Evolutionary conservation across 2,329 filamentous ascomycete species (phyloP).

Genomic region (Penicillium griseofulvum): DNA sequence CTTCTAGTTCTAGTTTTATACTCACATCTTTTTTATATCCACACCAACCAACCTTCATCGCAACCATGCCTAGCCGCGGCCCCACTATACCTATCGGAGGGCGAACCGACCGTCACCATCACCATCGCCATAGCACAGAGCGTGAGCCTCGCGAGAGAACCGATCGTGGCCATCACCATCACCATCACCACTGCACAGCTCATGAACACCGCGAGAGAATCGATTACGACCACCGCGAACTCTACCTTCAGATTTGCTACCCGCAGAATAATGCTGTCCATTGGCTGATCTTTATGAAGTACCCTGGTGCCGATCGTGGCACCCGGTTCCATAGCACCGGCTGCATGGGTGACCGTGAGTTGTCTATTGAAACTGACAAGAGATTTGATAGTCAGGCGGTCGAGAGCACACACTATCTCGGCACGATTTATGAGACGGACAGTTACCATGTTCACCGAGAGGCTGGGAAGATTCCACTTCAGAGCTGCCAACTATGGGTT

Average conservation of each 20-base stretch:
- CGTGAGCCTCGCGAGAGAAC: no score
- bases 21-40: background rate
- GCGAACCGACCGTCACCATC: no score
- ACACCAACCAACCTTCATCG: background rate
- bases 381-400: background rate
- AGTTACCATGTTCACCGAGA: background rate
- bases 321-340: background rate
- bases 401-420: background rate
- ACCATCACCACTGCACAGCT: background rate
- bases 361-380: background rate
- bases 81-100: no score
- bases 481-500: background rate
- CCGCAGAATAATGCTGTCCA: background rate
- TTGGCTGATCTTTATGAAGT: background rate
- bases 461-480: background rate
- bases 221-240: background rate
- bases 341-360: background rate
- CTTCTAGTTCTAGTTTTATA: background rate
- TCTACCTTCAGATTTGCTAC: background rate
- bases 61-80: background rate
- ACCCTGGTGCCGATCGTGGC: background rate
- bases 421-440: background rate
- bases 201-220: background rate
- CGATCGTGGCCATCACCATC: no score
- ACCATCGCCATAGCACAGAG: no score